These are phyloP conservation scores for Micromonas commoda DNA, from an alignment of 139 green algal species.

Conservation along the genomic window DNA sequence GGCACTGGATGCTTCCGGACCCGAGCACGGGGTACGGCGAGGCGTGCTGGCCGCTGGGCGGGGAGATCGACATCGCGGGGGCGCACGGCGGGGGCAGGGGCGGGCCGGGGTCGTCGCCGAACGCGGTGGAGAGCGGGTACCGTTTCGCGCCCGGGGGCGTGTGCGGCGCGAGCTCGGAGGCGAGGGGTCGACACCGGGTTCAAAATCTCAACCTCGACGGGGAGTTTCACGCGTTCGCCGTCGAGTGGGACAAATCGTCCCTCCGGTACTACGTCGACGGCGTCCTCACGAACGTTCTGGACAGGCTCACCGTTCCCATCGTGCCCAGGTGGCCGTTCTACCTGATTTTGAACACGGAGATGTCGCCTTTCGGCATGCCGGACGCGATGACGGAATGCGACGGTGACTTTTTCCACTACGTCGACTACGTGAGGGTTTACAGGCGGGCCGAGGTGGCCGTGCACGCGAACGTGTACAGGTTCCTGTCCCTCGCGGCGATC, in stretches of 20 bases:
- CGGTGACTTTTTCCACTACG: not conserved
- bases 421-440: conserved; percentile 23
- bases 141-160: not conserved
- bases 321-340: conserved; percentile 18
- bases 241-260: conserved; percentile 4
- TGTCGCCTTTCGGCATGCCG: conserved; percentile 11
- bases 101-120: not conserved
- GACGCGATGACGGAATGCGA: not conserved
- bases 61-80: not conserved
- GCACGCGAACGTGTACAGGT: not conserved
- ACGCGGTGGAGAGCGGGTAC: not conserved
- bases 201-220: not conserved
- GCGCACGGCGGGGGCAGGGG: conserved; percentile 5
- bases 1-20: not conserved
- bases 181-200: no score
- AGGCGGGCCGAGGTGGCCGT: not conserved
- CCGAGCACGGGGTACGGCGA: not conserved
- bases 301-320: not conserved
- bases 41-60: conserved; percentile 12
- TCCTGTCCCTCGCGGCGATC: not conserved
- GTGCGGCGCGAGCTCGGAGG: not conserved
- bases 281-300: not conserved
- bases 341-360: not conserved
- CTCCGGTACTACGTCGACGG: conserved; percentile 9
- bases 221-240: conserved; percentile 11